Conservation (phyloP, 1,139 yeast species). For the Saccharomyces uvarum region DNA sequence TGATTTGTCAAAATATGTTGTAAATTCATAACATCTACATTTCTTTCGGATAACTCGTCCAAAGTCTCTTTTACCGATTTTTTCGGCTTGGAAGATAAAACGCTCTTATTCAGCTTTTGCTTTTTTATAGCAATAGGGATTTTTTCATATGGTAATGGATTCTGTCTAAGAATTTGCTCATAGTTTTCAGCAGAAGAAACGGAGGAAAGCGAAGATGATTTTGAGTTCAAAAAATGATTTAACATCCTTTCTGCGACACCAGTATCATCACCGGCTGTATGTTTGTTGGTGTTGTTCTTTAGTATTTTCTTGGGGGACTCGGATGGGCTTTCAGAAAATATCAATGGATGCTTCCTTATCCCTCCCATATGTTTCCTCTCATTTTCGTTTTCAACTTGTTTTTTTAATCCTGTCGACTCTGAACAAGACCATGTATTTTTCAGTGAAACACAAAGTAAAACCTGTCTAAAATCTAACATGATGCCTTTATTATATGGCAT, state of each 20-base stretch:
- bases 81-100: background rate
- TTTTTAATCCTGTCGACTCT: background rate
- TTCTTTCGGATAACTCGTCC: constrained; percentile 3
- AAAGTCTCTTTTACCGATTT: constrained; percentile 5
- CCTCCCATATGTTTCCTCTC: background rate
- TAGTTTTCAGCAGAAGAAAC: background rate
- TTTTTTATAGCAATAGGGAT: constrained; percentile 5
- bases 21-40: constrained; percentile 35
- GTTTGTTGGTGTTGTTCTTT: background rate
- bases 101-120: constrained; percentile 1
- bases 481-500: constrained; percentile 51
- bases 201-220: background rate
- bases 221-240: background rate
- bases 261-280: background rate
- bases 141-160: constrained; percentile 2
- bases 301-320: background rate
- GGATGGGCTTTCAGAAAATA: background rate
- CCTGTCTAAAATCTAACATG: constrained; percentile 47
- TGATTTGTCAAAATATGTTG: constrained; percentile 69
- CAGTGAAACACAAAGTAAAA: constrained; percentile 9
- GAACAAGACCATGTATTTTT: background rate
- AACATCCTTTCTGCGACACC: background rate
- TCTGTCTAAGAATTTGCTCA: background rate
- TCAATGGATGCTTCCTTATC: background rate
- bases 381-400: background rate